Evolutionary conservation across 1,284 basidiomycete genomes (phyloP), one percentile per base, ranked within the genome.

Genomic region (Malassezia pachydermatis): DNA sequence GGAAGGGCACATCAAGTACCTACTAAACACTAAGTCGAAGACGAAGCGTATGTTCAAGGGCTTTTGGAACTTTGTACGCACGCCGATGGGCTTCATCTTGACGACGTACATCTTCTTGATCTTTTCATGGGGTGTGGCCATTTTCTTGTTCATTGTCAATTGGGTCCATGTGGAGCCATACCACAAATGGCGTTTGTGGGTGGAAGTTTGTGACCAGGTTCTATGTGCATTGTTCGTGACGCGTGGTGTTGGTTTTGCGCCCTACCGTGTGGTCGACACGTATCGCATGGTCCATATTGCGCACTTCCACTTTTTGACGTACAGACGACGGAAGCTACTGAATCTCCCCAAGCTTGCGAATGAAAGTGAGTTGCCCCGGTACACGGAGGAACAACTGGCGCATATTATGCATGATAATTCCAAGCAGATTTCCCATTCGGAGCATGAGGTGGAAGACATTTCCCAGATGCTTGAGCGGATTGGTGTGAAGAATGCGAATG

Each of bases 1-100:
- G 19, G 84, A 88, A 67, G 75, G 78, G 29, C 86, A 89, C 74
- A 83, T 92, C 19, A 80, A 84, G 46, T 79, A 85, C 57, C 79
- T 88, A 2, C 76, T 92, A 13, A 76, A 77, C 20, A 80, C 81
- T 54, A 79, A 79, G 27, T 79, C 81, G 24, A 82, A 79, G 49
- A 56, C 64, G 46, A 59, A 58, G 30, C 61, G 65, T 20, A 57
- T 54, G 13, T 38, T 52, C 2, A 48, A 48, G 14, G 67, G 67
- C 6, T 70, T 70, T 43, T 57, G 57, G 45, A 42, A 55, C 23
- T 70, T 64, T 46, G 59, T 67, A 19, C 49, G 55, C 41, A 70
- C 67, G 19, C 62, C 63, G 13, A 63, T 63, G 38, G 67, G 67
- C 25, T 63, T 68, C 41, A 66, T 70, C 47, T 60, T 70, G 37